Base-by-base conservation (phyloP, 78 protist species). In the Cyanophora paradoxa region DNA sequence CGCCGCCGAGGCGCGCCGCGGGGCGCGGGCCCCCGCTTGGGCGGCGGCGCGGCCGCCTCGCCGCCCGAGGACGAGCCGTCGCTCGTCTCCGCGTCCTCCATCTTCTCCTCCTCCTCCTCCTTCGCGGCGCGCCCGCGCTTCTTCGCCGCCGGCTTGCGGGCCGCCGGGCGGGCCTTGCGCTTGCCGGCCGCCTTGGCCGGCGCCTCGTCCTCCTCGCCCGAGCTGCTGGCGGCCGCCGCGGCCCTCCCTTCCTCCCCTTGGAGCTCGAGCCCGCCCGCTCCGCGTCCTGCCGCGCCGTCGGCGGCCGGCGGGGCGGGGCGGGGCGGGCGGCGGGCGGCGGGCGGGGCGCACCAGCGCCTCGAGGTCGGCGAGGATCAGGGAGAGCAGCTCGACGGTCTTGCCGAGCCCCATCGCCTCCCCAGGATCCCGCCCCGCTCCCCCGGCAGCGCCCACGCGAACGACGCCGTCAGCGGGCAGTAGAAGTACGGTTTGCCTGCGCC, bases 371-470 rank as follows among this genome's bases (percentile, higher is more conserved):
- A 62, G 33, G 10, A 62, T 16, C 16, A 62, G 68, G 0, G 34
- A 1, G 17, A 37, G 33, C 28, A 62, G 20, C 68, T 62, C 68
- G 26, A 62, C 50, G 33, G 68, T 37, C 68, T 62, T 62, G 44
- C 68, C 68, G 31, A 62, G 46, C n/a, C 68, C 68, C 68, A 62
- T 62, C 68, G 33, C 68, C 28, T 37, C 68, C 33, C 50, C 16
- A 62, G 68, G 50, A 62, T 1, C 19, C 68, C 68, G 42, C 68
- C 68, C n/a, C 34, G 17, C 48, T 37, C 20, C 28, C 5, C 16
- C 11, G 68, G 68, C 24, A 46, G 68, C 50, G 28, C 33, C 68
- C 33, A 62, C 50, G 17, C 68, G 68, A 42, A 36, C 7, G 33
- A 37, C 68, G 68, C 48, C 68, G 20, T 3, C 8, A 46, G 68